phyloP scores from a whole-genome alignment of 495 filamentous ascomycete genomes.

The Stereocaulon alpinum region DNA sequence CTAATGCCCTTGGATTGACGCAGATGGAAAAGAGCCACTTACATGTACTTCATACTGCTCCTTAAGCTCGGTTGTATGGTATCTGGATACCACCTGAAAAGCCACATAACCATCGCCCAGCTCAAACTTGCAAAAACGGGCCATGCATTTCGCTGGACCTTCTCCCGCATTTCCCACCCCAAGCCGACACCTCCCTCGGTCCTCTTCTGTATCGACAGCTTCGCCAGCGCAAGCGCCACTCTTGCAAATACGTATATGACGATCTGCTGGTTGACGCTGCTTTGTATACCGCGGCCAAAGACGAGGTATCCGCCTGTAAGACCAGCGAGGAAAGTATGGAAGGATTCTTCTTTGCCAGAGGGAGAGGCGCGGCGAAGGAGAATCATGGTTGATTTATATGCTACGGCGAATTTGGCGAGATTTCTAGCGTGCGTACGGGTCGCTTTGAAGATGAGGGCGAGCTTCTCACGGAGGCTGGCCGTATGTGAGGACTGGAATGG shows the following conservation, averaged over 20 bases:
- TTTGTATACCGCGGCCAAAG: slow-evolving; percentile 73
- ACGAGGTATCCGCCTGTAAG: slow-evolving; percentile 84
- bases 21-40: slow-evolving; percentile 33
- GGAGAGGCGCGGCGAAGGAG: slow-evolving; percentile 53
- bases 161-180: slow-evolving; percentile 34
- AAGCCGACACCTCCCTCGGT: slow-evolving; percentile 32
- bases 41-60: slow-evolving; percentile 98
- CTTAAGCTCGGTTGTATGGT: slow-evolving; percentile 80
- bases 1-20: background rate
- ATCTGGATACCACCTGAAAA: slow-evolving; percentile 86
- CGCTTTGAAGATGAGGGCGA: slow-evolving; percentile 65
- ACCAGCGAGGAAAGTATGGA: slow-evolving; percentile 83
- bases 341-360: slow-evolving; percentile 52
- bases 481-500: background rate
- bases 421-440: slow-evolving; percentile 87
- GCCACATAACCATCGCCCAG: slow-evolving; percentile 91
- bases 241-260: slow-evolving; percentile 96
- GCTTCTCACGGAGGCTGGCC: slow-evolving; percentile 63
- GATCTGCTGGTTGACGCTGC: slow-evolving; percentile 89
- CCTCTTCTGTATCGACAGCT: slow-evolving; percentile 62
- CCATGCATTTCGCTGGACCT: slow-evolving; percentile 65
- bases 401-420: slow-evolving; percentile 75
- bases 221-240: slow-evolving; percentile 72
- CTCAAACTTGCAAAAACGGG: slow-evolving; percentile 78
- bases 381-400: slow-evolving; percentile 78